These are phyloP conservation scores for Puccinia hordei DNA, from an alignment of 1,284 basidiomycete genomes.

Conservation along the genomic window DNA sequence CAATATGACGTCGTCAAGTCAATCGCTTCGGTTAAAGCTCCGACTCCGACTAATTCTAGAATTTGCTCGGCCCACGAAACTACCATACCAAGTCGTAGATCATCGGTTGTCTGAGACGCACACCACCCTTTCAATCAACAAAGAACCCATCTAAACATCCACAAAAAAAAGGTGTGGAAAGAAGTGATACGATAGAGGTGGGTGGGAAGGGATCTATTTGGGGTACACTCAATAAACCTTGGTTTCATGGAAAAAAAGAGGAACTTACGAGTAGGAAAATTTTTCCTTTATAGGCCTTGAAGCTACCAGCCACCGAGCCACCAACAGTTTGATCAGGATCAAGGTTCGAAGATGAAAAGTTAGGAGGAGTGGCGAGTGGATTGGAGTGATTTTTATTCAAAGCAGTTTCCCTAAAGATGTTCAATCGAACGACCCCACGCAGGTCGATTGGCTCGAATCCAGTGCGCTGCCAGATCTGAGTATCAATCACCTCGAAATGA, in stretches of 20 bases:
- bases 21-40: conserved; percentile 88
- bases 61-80: conserved; percentile 95
- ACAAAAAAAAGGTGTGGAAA: conserved; percentile 18
- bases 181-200: background rate
- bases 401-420: conserved; percentile 27
- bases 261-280: conserved; percentile 79
- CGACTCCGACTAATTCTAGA: conserved; percentile 76
- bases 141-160: conserved; percentile 48
- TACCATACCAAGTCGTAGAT: conserved; percentile 79
- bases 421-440: conserved; percentile 27
- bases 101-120: conserved; percentile 60
- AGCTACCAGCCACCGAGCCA: conserved; percentile 62
- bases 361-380: background rate
- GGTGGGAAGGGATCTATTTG: background rate
- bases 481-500: conserved; percentile 50
- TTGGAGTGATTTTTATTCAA: background rate
- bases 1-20: conserved; percentile 82
- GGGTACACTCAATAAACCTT: background rate
- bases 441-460: conserved; percentile 41
- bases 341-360: background rate
- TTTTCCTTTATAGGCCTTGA: conserved; percentile 82
- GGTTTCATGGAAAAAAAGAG: background rate
- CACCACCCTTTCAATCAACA: conserved; percentile 50
- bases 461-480: conserved; percentile 50
- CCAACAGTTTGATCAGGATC: conserved; percentile 1